Base-by-base conservation (phyloP, 2,329 filamentous ascomycete species). In the Trichoderma sp. region DNA sequence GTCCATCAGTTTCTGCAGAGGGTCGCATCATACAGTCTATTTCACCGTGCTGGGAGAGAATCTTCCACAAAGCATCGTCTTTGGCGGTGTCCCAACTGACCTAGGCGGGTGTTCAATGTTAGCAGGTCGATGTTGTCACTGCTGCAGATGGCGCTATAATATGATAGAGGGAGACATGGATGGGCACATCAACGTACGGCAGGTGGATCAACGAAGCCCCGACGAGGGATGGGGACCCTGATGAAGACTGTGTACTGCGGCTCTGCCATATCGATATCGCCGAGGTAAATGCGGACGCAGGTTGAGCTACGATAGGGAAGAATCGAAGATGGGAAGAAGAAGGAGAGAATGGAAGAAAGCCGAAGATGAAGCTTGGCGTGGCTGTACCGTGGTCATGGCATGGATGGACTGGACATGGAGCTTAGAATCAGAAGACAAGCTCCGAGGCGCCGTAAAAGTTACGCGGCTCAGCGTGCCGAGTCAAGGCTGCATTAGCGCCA, bases 181-280 rank as follows among this genome's bases (percentile, higher is more conserved):
- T 14, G 39, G 39, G 15, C 15, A 39, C 43, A 34, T 34, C 8
- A 32, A 61, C 88, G 80, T 87, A 95, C 95, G 75, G 92, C 91
- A 61, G 93, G 92, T 71, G 96, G 96, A 82, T 99, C 95, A 73
- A 95, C 88, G 83, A 99, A 99, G 77, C 93, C 90, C 53, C 92
- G 92, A 71, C 96, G 89, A 43, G 92, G 89, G 78, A 97, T 97
- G 28, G 96, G 96, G n/a, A 98, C 88, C 74, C 95, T 89, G 74
- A 99, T 89, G 78, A 97, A 93, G 73, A 97, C 91, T 15, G 93
- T 97, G 80, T 89, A 91, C 43, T 81, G 85, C 57, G 87, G 86
- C 69, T 89, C 86, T 82, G 88, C 74, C 82, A 84, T 84, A 71
- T 34, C 56, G 51, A 84, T 84, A 71, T 34, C 28, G 61, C 18